Conservation (phyloP, 2,329 filamentous ascomycete genomes). For the Hymenoscyphus scutula region DNA sequence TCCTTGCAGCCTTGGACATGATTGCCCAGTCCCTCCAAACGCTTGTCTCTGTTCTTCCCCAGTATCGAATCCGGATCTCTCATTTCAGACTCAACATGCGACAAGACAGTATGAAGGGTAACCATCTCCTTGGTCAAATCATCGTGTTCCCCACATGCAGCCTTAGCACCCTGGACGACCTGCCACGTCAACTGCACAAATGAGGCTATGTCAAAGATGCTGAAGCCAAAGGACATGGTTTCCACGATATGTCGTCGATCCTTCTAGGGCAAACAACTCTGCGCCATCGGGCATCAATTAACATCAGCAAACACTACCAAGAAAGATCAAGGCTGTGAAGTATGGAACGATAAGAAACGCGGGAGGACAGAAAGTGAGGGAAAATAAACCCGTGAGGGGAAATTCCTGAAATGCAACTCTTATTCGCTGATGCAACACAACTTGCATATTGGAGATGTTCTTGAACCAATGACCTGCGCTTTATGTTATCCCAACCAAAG, state of each 20-base stretch:
- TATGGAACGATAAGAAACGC: neutral
- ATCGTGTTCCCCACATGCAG: slow-evolving; percentile 45
- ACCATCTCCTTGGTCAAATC: slow-evolving; percentile 48
- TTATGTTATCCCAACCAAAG: no score
- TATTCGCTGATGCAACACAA: neutral
- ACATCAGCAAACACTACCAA: neutral
- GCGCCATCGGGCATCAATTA: no score
- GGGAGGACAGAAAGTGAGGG: neutral
- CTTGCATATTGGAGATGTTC: neutral
- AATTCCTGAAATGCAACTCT: neutral
- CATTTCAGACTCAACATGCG: slow-evolving; percentile 53
- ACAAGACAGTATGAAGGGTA: slow-evolving; percentile 51
- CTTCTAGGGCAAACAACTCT: no score
- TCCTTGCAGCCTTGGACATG: slow-evolving; percentile 13
- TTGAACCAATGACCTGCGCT: no score
- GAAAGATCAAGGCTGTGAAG: neutral
- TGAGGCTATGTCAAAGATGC: neutral
- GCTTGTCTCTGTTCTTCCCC: slow-evolving; percentile 34
- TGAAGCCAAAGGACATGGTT: slow-evolving; percentile 4
- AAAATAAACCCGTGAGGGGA: neutral
- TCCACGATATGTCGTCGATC: no score
- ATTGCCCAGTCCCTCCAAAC: slow-evolving; percentile 16
- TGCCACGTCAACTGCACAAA: slow-evolving; percentile 2
- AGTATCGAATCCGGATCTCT: slow-evolving; percentile 53
- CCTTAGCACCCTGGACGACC: slow-evolving; percentile 33